Percentiles rank a stretch among this genome's conserved stretches.
These are phyloP conservation scores for Stemphylium beticola DNA, from an alignment of 2,329 filamentous ascomycete species.

Conservation along the genomic window DNA sequence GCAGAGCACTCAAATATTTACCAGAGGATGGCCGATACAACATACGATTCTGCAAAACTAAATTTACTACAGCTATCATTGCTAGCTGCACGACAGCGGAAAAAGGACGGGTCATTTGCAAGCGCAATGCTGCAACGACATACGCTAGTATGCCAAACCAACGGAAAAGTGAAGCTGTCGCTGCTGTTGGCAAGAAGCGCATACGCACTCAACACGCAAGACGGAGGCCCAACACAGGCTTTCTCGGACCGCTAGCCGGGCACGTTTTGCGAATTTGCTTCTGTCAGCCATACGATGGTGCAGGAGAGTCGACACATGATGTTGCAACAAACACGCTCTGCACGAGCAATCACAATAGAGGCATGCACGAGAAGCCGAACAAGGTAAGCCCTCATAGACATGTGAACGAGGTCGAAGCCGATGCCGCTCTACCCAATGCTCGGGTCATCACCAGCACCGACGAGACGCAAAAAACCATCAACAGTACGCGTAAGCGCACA, in stretches of 20 bases:
- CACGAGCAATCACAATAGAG: conserved; percentile 2
- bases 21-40: conserved; percentile 18
- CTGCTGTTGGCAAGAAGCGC: not conserved
- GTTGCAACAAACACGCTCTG: conserved; percentile 5
- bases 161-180: not conserved
- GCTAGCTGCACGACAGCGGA: conserved; percentile 13
- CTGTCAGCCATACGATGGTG: conserved; percentile 44
- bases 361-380: conserved; percentile 1
- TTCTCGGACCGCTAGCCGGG: conserved; percentile 22
- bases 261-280: conserved; percentile 42
- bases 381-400: conserved; percentile 2
- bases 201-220: not conserved
- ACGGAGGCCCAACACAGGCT: not conserved
- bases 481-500: not conserved
- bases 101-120: conserved; percentile 20
- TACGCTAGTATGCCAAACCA: conserved; percentile 1
- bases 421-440: conserved; percentile 19
- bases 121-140: conserved; percentile 12
- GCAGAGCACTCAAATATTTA: conserved; percentile 9
- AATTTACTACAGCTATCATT: conserved; percentile 16
- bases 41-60: conserved; percentile 20
- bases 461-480: not conserved
- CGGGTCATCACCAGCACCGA: conserved; percentile 15
- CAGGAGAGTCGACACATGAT: conserved; percentile 11
- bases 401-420: conserved; percentile 1